Percentiles rank a stretch among this genome's conserved stretches.
These are phyloP conservation scores for Phytopythium chamaehyphon DNA, from an alignment of 352 stramenopile genomes.

Conservation along the genomic window DNA sequence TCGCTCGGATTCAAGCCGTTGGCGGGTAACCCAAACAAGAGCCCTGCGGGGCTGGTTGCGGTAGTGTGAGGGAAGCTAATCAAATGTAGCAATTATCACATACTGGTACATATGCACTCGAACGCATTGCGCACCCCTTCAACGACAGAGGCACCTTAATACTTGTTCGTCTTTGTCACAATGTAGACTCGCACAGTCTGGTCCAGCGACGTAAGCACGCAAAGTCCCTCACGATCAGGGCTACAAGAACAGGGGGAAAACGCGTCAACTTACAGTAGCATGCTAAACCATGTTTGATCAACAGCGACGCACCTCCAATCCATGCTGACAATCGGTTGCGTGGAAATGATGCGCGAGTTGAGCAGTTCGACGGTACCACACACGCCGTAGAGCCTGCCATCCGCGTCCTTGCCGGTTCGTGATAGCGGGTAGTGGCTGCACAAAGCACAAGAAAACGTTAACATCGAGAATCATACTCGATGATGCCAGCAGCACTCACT, in stretches of 20 bases:
- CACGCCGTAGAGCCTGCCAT: conserved; percentile 84
- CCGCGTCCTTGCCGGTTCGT: conserved; percentile 81
- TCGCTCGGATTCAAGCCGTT: conserved; percentile 58
- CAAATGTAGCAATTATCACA: background rate
- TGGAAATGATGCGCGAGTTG: conserved; percentile 94
- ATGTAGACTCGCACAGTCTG: conserved; percentile 95
- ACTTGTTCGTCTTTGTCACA: conserved; percentile 95
- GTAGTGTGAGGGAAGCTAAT: conserved; percentile 28
- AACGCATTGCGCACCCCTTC: background rate
- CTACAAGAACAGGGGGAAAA: conserved; percentile 18
- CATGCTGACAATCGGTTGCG: conserved; percentile 95
- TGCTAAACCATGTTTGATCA: background rate
- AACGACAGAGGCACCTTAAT: conserved; percentile 31
- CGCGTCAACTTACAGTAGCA: background rate
- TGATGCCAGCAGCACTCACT: conserved; percentile 89
- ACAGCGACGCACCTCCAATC: conserved; percentile 86
- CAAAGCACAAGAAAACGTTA: conserved; percentile 1
- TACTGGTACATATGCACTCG: conserved; percentile 2
- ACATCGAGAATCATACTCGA: background rate
- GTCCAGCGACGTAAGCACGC: conserved; percentile 90
- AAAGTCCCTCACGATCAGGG: conserved; percentile 92
- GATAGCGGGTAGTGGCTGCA: conserved; percentile 76
- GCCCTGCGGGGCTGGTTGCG: conserved; percentile 68
- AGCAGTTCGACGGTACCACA: conserved; percentile 92
- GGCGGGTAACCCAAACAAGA: conserved; percentile 48